Evolutionary conservation across 345 rosid genomes (phyloP).

Genomic region (Lepidium didymum): DNA sequence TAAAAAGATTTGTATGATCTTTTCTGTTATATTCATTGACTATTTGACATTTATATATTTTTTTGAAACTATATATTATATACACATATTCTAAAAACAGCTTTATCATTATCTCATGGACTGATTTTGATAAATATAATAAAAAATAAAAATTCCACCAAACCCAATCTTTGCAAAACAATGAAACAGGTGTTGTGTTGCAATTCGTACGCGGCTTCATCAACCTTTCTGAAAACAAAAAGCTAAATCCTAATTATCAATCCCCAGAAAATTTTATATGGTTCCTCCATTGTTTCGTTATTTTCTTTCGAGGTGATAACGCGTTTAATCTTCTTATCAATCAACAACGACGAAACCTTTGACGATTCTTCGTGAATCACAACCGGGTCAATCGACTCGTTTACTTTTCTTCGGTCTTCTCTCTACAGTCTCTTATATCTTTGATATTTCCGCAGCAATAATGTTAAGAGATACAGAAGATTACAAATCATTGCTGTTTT

Average conservation of each 20-base stretch:
- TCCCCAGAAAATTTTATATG: background rate
- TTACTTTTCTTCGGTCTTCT: constrained; percentile 28
- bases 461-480: background rate
- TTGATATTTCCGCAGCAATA: constrained; percentile 8
- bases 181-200: background rate
- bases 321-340: background rate
- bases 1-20: background rate
- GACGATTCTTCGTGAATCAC: constrained; percentile 11
- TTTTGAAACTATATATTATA: too few species aligned
- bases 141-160: constrained; percentile 5
- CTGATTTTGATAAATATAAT: background rate
- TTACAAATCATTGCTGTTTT: background rate
- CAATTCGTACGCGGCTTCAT: background rate
- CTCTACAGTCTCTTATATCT: background rate
- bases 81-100: background rate
- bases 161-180: constrained; percentile 8
- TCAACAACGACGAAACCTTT: constrained; percentile 1
- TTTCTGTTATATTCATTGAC: constrained; percentile 11
- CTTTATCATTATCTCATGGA: constrained; percentile 10
- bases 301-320: background rate
- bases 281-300: background rate
- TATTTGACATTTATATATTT: background rate
- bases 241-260: background rate
- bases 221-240: background rate
- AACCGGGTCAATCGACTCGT: constrained; percentile 28